phyloP scores from a whole-genome alignment of 352 stramenopile genomes.

The Plasmopara halstedii region DNA sequence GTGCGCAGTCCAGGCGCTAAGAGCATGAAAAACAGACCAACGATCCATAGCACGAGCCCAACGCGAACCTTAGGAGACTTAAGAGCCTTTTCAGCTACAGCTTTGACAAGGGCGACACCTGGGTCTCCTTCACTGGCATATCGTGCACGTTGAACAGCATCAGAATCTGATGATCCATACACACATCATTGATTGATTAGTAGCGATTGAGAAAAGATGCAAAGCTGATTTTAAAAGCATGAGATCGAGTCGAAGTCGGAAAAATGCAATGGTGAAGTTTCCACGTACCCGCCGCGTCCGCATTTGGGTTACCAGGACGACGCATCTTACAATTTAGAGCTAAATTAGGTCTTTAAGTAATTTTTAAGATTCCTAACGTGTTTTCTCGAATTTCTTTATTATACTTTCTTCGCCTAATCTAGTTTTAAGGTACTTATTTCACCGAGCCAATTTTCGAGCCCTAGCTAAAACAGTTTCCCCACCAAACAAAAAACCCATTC shows the following conservation, averaged over 20 bases:
- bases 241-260: background rate
- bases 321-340: no score
- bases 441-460: no score
- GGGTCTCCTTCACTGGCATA: constrained; percentile 29
- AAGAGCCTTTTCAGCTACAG: constrained; percentile 39
- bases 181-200: no score
- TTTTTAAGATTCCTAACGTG: no score
- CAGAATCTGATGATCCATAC: constrained; percentile 12
- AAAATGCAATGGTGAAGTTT: background rate
- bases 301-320: constrained; percentile 20
- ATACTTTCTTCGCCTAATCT: no score
- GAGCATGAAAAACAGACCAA: constrained; percentile 84
- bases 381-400: no score
- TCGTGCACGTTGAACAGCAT: constrained; percentile 24
- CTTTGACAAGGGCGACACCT: constrained; percentile 44
- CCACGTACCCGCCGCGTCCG: constrained; percentile 9
- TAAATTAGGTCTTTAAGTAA: no score
- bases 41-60: constrained; percentile 53
- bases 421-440: no score
- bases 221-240: no score
- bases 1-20: constrained; percentile 45
- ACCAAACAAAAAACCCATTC: no score
- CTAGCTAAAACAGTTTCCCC: no score
- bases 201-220: no score
- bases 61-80: constrained; percentile 58